Evolutionary conservation across 352 stramenopile genomes (phyloP), one percentile per base, ranked within the genome.

Genomic region (Pythium biforme): DNA sequence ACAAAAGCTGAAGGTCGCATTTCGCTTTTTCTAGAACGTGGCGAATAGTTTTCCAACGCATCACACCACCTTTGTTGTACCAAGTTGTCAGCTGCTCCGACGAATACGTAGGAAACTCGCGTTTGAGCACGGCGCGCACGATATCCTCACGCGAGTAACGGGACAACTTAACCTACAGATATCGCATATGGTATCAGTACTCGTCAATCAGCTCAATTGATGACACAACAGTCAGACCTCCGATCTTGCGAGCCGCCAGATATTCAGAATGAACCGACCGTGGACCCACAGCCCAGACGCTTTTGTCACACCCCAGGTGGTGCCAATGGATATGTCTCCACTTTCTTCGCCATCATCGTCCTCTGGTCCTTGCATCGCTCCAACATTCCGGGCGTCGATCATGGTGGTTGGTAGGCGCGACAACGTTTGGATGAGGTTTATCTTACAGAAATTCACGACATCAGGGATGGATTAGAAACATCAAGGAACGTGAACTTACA

Each of bases 171-270:
- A 94, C 51, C 66, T 93, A 34, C 1, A 48, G 49, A 45, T 67
- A 63, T 45, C 25, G n/a, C n/a, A 54, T 26, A 29, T 7, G 4
- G 37, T 43, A n/a, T 43, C 14, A 43, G 17, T n/a, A 43, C 8
- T n/a, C n/a, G 12, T 10, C 11, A n/a, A 43, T 14, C 6, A 17
- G 2, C 11, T 19, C 37, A 43, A n/a, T n/a, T 20, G 37, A 8
- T n/a, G 37, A 12, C 17, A n/a, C 14, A 17, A 43, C 37, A n/a
- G 37, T 43, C 37, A n/a, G 1, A 94, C 83, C 75, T 95, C 86
- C 19, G 86, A 95, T 37, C 84, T 76, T 20, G 83, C 76, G 60
- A 93, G 88, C 48, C 91, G 78, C 94, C 94, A 98, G n/a, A 97
- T 61, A 70, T 98, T 98, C 3, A 98, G 63, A 48, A 98, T 81